Evolutionary conservation across 2,329 filamentous ascomycete species (phyloP), one percentile per base, ranked within the genome.

Genomic region (Fusarium mangiferae): DNA sequence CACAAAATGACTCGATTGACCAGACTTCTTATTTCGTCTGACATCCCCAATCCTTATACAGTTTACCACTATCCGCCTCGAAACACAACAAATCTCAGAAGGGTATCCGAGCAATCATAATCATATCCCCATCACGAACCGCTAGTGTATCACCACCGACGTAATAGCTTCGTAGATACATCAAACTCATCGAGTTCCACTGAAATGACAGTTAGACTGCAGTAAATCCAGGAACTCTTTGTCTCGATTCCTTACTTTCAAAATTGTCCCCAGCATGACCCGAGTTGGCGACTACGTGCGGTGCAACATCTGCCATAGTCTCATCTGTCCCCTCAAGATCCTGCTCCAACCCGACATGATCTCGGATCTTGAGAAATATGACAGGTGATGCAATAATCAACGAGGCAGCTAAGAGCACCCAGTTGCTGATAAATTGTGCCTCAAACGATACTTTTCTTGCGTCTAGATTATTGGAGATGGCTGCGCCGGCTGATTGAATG

Each of bases 261-360:
- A 30, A 38, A 5, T 13, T 39, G 4, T 54, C 26, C 6, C 6
- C 39, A 4, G 11, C 15, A 2, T 12, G 15, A 17, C 45, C 26
- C 5, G 38, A 13, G 22, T 55, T 65, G 12, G 56, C 44, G 2
- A 48, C 51, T 12, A 45, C 22, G 6, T 62, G 51, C 10, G 24
- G 76, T 9, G 68, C 48, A 6, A 97, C 91, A 75, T 97, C 93
- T 30, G 88, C 90, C 14, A 92, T 78, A 0, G 92, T 96, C 86
- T 96, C 94, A 79, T 97, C 95, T 17, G 92, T 94, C 81, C 94
- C 95, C 79, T 91, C 90, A 54, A 98, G 85, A 81, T 98, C 95
- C 58, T 95, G 91, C 81, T 95, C 93, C 8, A 97, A 77, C 1
- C 88, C 81, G 14, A 94, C 90, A 26, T 92, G 93, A 76, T 98